phyloP scores from a whole-genome alignment of 1,139 yeast genomes.

The Trichomonascaceae sp. region DNA sequence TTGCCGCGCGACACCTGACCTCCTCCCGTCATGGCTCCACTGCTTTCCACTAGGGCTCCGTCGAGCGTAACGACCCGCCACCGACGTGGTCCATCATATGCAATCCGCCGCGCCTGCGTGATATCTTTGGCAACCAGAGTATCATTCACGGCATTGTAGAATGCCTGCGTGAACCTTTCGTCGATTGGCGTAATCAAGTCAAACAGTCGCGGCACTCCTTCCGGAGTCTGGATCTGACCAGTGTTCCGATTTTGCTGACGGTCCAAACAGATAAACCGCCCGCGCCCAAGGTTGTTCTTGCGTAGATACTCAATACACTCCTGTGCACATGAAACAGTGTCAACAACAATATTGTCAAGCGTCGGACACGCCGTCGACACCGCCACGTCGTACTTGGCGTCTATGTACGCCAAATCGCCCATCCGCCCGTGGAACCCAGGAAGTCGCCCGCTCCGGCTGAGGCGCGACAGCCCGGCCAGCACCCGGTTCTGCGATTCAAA shows the following conservation, averaged over 20 bases:
- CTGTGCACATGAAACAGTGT: constrained; percentile 86
- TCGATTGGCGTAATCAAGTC: constrained; percentile 66
- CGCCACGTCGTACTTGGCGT: constrained; percentile 80
- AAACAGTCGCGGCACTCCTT: constrained; percentile 64
- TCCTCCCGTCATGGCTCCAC: constrained; percentile 98
- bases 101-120: constrained; percentile 73
- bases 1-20: constrained; percentile 49
- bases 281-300: constrained; percentile 76
- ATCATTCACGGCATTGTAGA: constrained; percentile 73
- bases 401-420: constrained; percentile 85
- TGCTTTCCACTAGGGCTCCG: constrained; percentile 86
- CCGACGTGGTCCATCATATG: constrained; percentile 59
- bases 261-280: constrained; percentile 70
- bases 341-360: constrained; percentile 87
- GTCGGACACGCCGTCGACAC: constrained; percentile 92
- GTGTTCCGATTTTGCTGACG: constrained; percentile 56
- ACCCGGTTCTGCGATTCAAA: constrained; percentile 64
- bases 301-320: constrained; percentile 80
- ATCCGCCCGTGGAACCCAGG: constrained; percentile 79
- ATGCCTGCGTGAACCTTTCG: constrained; percentile 66
- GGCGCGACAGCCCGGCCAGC: constrained; percentile 49
- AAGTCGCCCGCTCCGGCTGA: constrained; percentile 73
- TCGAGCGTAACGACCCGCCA: constrained; percentile 87
- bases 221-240: constrained; percentile 57
- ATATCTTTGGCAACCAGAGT: constrained; percentile 77